These are phyloP conservation scores for Pseudocercospora musae DNA, from an alignment of 2,329 filamentous ascomycete genomes.

Conservation along the genomic window DNA sequence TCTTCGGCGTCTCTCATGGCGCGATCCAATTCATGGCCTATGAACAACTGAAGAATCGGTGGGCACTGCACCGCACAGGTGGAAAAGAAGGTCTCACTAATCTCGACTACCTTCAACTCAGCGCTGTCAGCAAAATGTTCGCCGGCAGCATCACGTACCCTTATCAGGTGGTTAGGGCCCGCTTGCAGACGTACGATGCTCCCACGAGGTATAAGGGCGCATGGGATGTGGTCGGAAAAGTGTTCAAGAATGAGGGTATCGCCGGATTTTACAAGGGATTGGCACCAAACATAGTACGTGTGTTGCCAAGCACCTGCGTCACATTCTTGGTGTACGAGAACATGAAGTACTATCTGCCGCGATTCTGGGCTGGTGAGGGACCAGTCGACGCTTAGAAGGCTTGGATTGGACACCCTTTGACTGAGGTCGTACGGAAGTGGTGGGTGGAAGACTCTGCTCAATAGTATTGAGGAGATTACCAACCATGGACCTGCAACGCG, in stretches of 20 bases:
- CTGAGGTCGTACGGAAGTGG: background rate
- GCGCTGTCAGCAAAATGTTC: conserved; percentile 77
- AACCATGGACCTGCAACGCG: background rate
- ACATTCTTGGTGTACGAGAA: conserved; percentile 98
- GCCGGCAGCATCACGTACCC: conserved; percentile 91
- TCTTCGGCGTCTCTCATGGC: conserved; percentile 86
- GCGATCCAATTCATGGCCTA: conserved; percentile 96
- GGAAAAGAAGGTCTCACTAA: conserved; percentile 56
- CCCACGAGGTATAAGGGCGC: conserved; percentile 70
- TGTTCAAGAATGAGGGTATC: conserved; percentile 76
- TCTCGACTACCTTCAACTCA: conserved; percentile 75
- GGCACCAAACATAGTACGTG: conserved; percentile 81
- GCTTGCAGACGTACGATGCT: conserved; percentile 86
- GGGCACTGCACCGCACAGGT: conserved; percentile 41
- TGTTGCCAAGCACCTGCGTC: conserved; percentile 91
- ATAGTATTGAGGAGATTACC: background rate
- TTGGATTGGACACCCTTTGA: background rate
- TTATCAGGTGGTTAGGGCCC: conserved; percentile 85
- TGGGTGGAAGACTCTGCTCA: background rate
- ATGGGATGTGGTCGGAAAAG: conserved; percentile 66
- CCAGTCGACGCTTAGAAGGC: conserved; percentile 5
- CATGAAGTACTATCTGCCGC: conserved; percentile 66
- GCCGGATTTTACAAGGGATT: conserved; percentile 89
- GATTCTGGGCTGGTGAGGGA: conserved; percentile 26
- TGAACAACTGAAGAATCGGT: conserved; percentile 67